Base-by-base conservation (phyloP, 495 filamentous ascomycete genomes). In the Penicillium bovifimosum region DNA sequence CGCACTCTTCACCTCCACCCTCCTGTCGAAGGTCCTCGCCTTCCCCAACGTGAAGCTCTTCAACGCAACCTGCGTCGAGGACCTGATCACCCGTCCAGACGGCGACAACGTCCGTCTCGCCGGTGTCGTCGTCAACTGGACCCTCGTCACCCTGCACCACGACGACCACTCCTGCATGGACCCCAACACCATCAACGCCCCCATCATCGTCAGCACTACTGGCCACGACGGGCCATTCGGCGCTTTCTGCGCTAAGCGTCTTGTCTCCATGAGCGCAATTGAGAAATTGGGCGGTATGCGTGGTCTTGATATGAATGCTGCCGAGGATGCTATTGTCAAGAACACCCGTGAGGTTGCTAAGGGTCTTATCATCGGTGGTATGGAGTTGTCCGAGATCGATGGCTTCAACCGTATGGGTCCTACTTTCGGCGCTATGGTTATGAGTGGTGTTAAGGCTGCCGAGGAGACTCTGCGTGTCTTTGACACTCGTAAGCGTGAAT, bases 151-250 rank as follows among this genome's bases (percentile, higher is more conserved):
- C 51, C 87, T 93, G 76, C 88, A 96, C 71, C 90, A 95, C 67
- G 87, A 91, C 67, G 88, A 91, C 72, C 89, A 93, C 74, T 86
- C 80, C 53, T 93, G 89, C 84, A 95, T 93, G 88, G 90, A 96
- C 68, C 90, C 90, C 55, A 96, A 91, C 79, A 95, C 90, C 66
- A 91, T 96, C 78, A 95, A 95, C 64, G 87, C 88, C 3, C 88
- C 90, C 2, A 66, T 96, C 50, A 75, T 93, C 55, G 86, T 96
- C 70, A 87, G 82, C 51, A 95, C 90, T 35, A 95, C 90, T 9
- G 90, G 90, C 31, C 90, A 96, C 59, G 90, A 96, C 55, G 90
- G 88, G 6, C 90, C 90, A 11, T 92, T 92, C 63, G 90, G 90
- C 50, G 90, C 90, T 35, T 96, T 96, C 79, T 82, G 75, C 53